phyloP scores from a whole-genome alignment of 371 early-diverging fungal species.

The Racocetra persica region DNA sequence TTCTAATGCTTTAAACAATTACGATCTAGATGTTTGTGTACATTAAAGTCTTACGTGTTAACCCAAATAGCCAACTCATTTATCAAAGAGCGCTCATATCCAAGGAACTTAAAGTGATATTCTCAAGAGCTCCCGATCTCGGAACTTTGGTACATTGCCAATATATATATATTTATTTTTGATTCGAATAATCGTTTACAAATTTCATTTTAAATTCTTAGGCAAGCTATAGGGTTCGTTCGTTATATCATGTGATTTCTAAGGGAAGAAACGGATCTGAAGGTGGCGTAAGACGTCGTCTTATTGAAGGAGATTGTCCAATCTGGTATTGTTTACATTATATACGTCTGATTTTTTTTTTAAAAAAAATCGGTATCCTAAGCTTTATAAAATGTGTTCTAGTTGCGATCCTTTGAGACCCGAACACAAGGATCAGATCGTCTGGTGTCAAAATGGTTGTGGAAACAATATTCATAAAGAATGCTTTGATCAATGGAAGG shows the following conservation, averaged over 20 bases:
- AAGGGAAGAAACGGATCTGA: not conserved
- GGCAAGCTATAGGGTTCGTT: not conserved
- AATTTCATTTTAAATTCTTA: not conserved
- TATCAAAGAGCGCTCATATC: conserved; percentile 4
- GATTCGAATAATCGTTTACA: not conserved
- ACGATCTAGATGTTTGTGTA: not conserved
- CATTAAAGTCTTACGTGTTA: not conserved
- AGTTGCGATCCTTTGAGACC: not conserved
- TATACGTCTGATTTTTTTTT: not conserved
- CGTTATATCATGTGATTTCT: not conserved
- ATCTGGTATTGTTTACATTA: not conserved
- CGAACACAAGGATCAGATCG: not conserved
- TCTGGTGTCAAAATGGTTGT: not conserved
- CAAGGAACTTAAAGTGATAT: not conserved
- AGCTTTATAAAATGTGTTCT: not conserved
- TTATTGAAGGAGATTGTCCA: conserved; percentile 18
- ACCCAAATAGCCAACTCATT: not conserved
- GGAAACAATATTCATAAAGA: conserved; percentile 22
- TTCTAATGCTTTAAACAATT: no score
- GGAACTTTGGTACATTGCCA: not conserved
- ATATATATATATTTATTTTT: not conserved
- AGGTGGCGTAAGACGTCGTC: not conserved
- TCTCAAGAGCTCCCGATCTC: not conserved
- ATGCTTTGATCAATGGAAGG: conserved; percentile 5
- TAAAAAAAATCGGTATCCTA: not conserved